A percentile compares a stretch with the other conserved stretches of the same genome.
These are phyloP conservation scores for Aspergillus tanneri DNA, from an alignment of 2,329 filamentous ascomycete species.

Conservation along the genomic window DNA sequence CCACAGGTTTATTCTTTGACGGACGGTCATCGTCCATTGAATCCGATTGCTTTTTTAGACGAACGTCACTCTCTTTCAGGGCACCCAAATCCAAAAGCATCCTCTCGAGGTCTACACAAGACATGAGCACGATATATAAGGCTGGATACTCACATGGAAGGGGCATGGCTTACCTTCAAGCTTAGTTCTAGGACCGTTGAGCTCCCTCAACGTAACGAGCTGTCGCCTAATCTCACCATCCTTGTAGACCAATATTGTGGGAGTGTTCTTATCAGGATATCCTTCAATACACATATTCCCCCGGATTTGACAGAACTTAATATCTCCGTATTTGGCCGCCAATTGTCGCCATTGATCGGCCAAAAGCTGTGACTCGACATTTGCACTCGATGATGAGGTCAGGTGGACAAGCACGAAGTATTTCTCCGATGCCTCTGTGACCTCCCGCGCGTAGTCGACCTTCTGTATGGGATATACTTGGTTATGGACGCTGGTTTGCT, in stretches of 20 bases:
- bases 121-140: conserved; percentile 3
- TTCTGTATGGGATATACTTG: conserved; percentile 93
- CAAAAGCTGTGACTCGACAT: conserved; percentile 80
- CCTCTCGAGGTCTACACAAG: conserved; percentile 65
- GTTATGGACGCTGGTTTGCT: conserved; percentile 77
- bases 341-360: conserved; percentile 83
- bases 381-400: conserved; percentile 73
- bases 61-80: conserved; percentile 72
- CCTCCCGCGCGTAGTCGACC: conserved; percentile 84
- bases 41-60: conserved; percentile 62
- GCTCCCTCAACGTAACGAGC: conserved; percentile 79
- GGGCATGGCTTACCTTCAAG: conserved; percentile 50
- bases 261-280: conserved; percentile 92
- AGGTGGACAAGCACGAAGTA: conserved; percentile 72
- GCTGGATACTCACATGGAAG: not conserved
- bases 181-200: conserved; percentile 70
- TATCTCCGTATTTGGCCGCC: conserved; percentile 80
- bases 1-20: conserved; percentile 50
- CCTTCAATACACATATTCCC: conserved; percentile 92
- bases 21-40: conserved; percentile 56
- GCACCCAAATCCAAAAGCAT: conserved; percentile 80
- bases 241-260: conserved; percentile 88
- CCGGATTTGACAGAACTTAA: conserved; percentile 97
- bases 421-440: conserved; percentile 82
- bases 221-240: conserved; percentile 91